These are phyloP conservation scores for Exophiala oligosperma DNA, from an alignment of 2,329 filamentous ascomycete species.

Conservation along the genomic window DNA sequence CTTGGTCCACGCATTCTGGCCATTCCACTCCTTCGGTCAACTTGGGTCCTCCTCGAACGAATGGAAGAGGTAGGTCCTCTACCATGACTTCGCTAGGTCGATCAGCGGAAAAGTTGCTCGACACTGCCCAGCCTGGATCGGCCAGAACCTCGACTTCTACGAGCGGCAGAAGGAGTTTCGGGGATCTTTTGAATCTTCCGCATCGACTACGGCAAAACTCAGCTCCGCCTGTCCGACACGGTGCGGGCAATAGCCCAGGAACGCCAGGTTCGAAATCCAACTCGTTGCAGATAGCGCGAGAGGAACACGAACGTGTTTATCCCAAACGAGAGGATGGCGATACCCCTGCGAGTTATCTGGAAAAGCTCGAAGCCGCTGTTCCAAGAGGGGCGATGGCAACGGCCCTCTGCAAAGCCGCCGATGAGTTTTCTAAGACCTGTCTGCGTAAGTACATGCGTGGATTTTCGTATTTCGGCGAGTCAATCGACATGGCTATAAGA, in stretches of 20 bases:
- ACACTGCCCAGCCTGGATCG: constrained; percentile 58
- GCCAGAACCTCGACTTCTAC: constrained; percentile 78
- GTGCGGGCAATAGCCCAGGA: constrained; percentile 58
- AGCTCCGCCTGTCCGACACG: constrained; percentile 67
- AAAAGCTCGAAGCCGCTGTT: constrained; percentile 76
- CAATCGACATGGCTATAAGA: constrained; percentile 95
- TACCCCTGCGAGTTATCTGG: constrained; percentile 84
- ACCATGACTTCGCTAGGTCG: constrained; percentile 82
- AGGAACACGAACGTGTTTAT: constrained; percentile 58
- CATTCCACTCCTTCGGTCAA: constrained; percentile 58
- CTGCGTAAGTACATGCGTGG: constrained; percentile 92
- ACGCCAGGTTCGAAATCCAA: constrained; percentile 80
- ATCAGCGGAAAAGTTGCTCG: constrained; percentile 59
- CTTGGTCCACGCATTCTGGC: constrained; percentile 65
- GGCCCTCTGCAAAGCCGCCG: constrained; percentile 79
- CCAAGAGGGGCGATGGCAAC: constrained; percentile 81
- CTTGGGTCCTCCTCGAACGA: constrained; percentile 60
- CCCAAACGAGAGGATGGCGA: constrained; percentile 85
- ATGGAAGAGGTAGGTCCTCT: constrained; percentile 75
- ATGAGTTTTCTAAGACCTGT: constrained; percentile 79
- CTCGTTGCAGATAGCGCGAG: constrained; percentile 74
- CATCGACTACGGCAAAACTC: constrained; percentile 78
- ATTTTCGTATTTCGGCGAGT: constrained; percentile 93
- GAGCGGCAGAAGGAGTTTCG: constrained; percentile 85
- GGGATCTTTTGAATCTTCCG: constrained; percentile 77